These are phyloP conservation scores for Teratosphaeria epicoccoides DNA, from an alignment of 2,329 filamentous ascomycete genomes.

Conservation along the genomic window DNA sequence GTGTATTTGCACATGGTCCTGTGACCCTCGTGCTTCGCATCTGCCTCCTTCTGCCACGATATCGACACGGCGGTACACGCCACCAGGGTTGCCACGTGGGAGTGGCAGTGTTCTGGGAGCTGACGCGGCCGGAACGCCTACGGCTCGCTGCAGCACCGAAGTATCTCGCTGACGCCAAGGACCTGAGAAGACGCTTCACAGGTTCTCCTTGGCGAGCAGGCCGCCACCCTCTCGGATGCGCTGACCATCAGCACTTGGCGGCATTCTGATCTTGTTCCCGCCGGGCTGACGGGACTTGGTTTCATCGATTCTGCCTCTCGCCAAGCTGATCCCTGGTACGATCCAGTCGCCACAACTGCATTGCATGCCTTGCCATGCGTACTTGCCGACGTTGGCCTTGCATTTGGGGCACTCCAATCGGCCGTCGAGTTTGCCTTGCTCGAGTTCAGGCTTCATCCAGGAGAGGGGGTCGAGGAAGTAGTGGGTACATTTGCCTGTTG, in stretches of 20 bases:
- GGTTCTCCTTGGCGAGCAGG: conserved; percentile 7
- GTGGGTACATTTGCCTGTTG: conserved; percentile 55
- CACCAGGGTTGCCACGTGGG: not conserved
- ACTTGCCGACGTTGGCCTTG: conserved; percentile 74
- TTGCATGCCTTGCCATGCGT: conserved; percentile 90
- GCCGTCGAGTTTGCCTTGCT: conserved; percentile 71
- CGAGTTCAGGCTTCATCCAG: conserved; percentile 88
- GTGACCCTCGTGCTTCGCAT: too few relatives aligned
- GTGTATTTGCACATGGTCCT: too few relatives aligned
- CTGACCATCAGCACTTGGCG: conserved; percentile 10
- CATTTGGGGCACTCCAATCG: conserved; percentile 81
- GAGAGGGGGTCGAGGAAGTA: conserved; percentile 84
- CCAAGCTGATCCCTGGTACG: conserved; percentile 78
- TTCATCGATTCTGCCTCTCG: conserved; percentile 74
- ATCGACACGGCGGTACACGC: not conserved
- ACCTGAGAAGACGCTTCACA: conserved; percentile 3
- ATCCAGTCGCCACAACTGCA: conserved; percentile 90
- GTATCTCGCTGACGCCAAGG: not conserved
- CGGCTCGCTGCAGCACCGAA: not conserved
- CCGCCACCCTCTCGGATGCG: not conserved
- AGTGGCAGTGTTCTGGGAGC: not conserved
- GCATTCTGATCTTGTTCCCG: conserved; percentile 23
- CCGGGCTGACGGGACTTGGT: conserved; percentile 24
- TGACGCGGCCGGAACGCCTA: not conserved
- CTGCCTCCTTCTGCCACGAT: too few relatives aligned